Evolutionary conservation across 176 grass and related monocot species (phyloP).

Genomic region (Phragmites australis): DNA sequence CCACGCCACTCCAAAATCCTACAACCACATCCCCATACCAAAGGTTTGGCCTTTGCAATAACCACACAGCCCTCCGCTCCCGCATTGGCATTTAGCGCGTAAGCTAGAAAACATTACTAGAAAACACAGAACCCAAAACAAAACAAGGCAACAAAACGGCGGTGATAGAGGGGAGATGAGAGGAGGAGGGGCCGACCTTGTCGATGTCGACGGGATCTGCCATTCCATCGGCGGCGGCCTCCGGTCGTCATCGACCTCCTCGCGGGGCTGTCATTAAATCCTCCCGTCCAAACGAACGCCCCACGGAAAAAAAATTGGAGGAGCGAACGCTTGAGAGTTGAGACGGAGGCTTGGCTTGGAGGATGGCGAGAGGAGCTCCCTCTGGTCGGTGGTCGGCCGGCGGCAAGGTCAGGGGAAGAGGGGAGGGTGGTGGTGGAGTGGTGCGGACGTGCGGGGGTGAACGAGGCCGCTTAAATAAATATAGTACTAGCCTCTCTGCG

Average conservation of each 20-base stretch:
- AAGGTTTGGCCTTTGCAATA: not conserved
- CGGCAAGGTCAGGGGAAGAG: not conserved
- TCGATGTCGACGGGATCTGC: conserved; percentile 91
- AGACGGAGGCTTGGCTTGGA: not conserved
- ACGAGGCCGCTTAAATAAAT: too few species aligned
- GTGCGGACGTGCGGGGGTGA: conserved; percentile 6
- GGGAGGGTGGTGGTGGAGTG: conserved; percentile 18
- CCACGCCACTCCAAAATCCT: not conserved
- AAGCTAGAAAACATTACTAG: not conserved
- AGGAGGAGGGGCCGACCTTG: conserved; percentile 41
- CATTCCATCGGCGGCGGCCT: conserved; percentile 70
- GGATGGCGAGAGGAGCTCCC: not conserved
- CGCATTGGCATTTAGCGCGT: conserved; percentile 5
- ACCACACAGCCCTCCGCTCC: not conserved
- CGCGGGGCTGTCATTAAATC: conserved; percentile 52
- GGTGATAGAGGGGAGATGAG: not conserved
- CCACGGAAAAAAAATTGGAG: not conserved
- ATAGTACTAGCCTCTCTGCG: too few species aligned
- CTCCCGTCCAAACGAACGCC: not conserved
- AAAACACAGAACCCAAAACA: not conserved
- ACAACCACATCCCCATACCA: not conserved
- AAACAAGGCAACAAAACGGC: not conserved
- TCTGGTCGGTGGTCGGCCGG: not conserved
- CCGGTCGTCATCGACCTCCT: conserved; percentile 65
- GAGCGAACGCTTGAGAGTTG: not conserved